phyloP scores from a whole-genome alignment of 208 protist genomes.

The Naegleria lovaniensis region DNA sequence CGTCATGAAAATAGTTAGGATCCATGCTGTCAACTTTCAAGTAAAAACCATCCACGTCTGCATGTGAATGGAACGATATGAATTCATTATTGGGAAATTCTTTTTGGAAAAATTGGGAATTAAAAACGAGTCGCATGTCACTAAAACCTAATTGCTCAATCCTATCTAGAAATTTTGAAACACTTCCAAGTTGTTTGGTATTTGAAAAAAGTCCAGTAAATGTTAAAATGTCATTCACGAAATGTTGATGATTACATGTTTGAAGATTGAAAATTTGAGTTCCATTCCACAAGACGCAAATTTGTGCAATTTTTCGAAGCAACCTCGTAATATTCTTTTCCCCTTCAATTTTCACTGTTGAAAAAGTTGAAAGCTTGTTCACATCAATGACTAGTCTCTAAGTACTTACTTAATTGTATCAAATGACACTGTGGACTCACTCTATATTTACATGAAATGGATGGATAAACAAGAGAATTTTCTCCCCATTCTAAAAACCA shows the following conservation, averaged over 20 bases:
- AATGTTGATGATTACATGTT: constrained; percentile 2
- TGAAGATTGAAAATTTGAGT: background rate
- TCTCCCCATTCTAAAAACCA: constrained; percentile 3
- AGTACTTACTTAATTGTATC: background rate
- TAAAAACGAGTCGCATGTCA: background rate
- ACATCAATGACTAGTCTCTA: background rate
- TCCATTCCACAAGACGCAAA: background rate
- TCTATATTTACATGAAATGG: background rate
- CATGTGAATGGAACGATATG: background rate
- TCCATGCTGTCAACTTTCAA: background rate
- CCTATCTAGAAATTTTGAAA: background rate
- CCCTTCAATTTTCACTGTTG: background rate
- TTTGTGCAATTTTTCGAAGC: background rate
- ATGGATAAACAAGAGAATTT: background rate
- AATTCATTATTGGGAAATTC: background rate
- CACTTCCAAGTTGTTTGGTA: background rate
- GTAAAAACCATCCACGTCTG: background rate
- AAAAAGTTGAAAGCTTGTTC: too few relatives aligned
- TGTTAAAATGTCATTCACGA: background rate
- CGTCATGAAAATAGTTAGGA: background rate
- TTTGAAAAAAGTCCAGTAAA: background rate
- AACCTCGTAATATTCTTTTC: background rate
- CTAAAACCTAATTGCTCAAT: background rate
- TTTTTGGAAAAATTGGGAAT: background rate
- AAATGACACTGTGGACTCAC: background rate